Evolutionary conservation across 179 eudicot genomes (phyloP).

Genomic region (Amaranthus tricolor): DNA sequence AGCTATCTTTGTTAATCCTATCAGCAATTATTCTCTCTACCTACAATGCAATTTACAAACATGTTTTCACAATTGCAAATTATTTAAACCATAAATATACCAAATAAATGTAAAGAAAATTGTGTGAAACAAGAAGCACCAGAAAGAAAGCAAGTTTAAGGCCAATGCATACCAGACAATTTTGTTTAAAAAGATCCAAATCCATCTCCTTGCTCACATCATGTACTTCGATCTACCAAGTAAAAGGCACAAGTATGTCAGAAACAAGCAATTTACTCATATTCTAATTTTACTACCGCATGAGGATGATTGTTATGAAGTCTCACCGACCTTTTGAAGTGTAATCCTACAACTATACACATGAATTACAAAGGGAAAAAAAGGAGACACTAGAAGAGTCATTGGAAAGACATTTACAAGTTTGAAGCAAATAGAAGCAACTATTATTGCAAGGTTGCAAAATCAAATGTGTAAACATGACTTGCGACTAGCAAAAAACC

Average conservation of each 20-base stretch:
- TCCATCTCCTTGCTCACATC: conserved; percentile 99
- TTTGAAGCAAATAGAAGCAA: not conserved
- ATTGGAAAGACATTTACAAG: not conserved
- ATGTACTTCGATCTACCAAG: conserved; percentile 83
- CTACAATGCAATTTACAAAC: conserved; percentile 36
- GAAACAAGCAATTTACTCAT: conserved; percentile 1
- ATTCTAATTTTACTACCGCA: not conserved
- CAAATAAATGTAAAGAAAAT: not conserved
- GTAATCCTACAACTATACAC: not conserved
- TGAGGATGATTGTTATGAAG: not conserved
- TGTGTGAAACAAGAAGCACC: not conserved
- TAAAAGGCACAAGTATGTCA: conserved; percentile 13
- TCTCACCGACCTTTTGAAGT: not conserved
- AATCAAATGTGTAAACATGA: not conserved
- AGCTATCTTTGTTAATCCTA: conserved; percentile 56
- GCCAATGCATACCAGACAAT: conserved; percentile 66
- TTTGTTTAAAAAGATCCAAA: conserved; percentile 89
- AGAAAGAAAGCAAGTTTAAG: conserved; percentile 20
- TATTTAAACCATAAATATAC: not conserved
- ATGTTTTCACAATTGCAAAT: not conserved
- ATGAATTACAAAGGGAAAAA: not conserved
- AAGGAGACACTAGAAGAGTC: not conserved
- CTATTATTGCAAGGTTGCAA: not conserved
- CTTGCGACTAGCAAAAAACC: not conserved
- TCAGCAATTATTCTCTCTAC: conserved; percentile 97